phyloP scores from a whole-genome alignment of 2,329 filamentous ascomycete species.

The Chaetomium strumarium region DNA sequence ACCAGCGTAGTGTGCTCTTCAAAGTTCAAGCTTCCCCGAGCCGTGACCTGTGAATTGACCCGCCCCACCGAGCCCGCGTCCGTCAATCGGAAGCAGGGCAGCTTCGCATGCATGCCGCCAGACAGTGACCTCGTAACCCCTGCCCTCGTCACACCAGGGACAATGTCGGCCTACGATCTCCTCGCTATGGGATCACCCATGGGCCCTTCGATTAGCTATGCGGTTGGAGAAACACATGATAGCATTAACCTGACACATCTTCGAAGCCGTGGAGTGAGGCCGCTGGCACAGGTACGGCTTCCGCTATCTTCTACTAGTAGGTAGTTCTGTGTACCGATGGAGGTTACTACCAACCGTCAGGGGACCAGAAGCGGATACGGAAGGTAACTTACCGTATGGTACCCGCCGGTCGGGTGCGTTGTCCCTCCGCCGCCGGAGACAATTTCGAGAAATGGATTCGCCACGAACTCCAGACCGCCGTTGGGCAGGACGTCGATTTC shows the following conservation, averaged over 20 bases:
- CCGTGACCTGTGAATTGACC: not conserved
- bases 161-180: constrained; percentile 15
- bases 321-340: too few species aligned
- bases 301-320: too few species aligned
- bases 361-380: too few species aligned
- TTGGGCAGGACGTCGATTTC: too few species aligned
- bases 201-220: constrained; percentile 10
- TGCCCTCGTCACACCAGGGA: constrained; percentile 19
- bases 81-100: constrained; percentile 20
- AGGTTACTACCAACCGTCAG: not conserved
- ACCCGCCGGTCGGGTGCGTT: too few species aligned
- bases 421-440: not conserved
- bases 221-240: not conserved
- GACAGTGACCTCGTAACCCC: not conserved
- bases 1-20: not conserved
- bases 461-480: not conserved
- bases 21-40: not conserved
- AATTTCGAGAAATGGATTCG: not conserved
- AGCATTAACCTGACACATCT: not conserved
- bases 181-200: constrained; percentile 11
- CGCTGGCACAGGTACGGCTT: not conserved
- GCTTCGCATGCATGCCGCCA: constrained; percentile 11
- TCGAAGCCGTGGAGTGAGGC: not conserved
- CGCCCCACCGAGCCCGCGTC: constrained; percentile 2
- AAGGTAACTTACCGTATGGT: too few species aligned